A percentile compares a stretch with the other conserved stretches of the same genome.
phyloP scores from a whole-genome alignment of 495 filamentous ascomycete genomes.

The Entonaema liquescens region DNA sequence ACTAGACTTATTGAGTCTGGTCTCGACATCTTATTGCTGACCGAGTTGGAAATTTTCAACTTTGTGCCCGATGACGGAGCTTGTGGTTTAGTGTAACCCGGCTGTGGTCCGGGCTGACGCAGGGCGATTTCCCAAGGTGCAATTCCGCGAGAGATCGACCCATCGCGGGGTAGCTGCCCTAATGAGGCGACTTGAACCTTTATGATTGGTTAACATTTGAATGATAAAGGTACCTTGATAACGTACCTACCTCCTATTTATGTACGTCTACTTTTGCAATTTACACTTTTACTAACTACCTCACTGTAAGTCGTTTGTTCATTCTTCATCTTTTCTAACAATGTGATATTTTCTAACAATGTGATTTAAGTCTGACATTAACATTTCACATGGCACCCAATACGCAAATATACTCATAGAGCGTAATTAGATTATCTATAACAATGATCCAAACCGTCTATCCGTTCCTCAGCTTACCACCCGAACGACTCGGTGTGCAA shows the following conservation, averaged over 20 bases:
- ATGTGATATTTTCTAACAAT: not conserved
- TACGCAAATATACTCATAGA: not conserved
- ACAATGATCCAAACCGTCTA: not conserved
- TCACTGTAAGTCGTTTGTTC: not conserved
- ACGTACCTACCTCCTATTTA: not conserved
- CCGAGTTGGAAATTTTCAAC: conserved; percentile 33
- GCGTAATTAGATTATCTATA: no score
- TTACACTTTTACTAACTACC: no score
- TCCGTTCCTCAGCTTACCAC: conserved; percentile 26
- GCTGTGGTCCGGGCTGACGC: not conserved
- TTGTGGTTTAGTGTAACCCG: not conserved
- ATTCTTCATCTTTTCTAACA: not conserved
- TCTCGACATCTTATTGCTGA: conserved; percentile 10
- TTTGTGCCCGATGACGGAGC: conserved; percentile 41
- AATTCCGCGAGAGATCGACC: conserved; percentile 14
- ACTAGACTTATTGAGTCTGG: conserved; percentile 17
- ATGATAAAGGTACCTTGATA: not conserved
- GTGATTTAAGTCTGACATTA: not conserved
- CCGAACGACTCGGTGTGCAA: conserved; percentile 72
- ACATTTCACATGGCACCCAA: not conserved
- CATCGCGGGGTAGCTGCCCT: conserved; percentile 38
- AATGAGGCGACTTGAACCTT: conserved; percentile 21
- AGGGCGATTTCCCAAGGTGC: not conserved
- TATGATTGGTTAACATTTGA: conserved; percentile 20
- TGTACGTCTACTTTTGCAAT: no score